Evolutionary conservation across 495 filamentous ascomycete genomes (phyloP).

Genomic region (Aspergillus steynii): DNA sequence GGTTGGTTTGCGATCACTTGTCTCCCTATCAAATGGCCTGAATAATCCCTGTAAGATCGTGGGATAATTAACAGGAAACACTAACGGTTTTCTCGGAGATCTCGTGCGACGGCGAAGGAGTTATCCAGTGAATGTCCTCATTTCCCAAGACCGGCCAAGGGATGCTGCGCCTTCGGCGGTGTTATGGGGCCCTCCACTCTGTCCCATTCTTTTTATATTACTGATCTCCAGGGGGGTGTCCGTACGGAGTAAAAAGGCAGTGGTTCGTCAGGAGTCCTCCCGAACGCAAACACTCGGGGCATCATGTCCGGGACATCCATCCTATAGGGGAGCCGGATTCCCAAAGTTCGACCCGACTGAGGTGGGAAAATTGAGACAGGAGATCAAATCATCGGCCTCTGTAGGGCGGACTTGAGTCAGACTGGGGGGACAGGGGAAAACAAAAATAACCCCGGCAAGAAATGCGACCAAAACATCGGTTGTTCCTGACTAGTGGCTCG

Average conservation of each 20-base stretch:
- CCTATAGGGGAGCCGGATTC: constrained; percentile 1
- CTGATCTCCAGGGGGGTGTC: constrained; percentile 18
- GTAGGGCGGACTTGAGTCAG: neutral
- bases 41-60: constrained; percentile 13
- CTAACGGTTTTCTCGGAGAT: neutral
- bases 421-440: constrained; percentile 1
- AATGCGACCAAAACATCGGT: constrained; percentile 8
- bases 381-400: constrained; percentile 6
- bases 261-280: constrained; percentile 6
- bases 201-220: constrained; percentile 14
- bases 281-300: constrained; percentile 5
- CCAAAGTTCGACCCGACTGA: neutral
- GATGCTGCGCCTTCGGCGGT: constrained; percentile 18
- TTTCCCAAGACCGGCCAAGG: constrained; percentile 18
- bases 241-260: neutral
- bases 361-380: constrained; percentile 12
- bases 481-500: constrained; percentile 19
- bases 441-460: neutral
- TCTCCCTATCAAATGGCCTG: constrained; percentile 13
- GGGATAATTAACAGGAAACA: constrained; percentile 14
- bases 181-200: constrained; percentile 11
- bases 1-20: neutral
- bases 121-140: constrained; percentile 7
- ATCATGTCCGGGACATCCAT: constrained; percentile 7
- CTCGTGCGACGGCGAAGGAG: constrained; percentile 11